These are phyloP conservation scores for Durusdinium trenchii DNA, from an alignment of 73 alveolate genomes.

Conservation along the genomic window DNA sequence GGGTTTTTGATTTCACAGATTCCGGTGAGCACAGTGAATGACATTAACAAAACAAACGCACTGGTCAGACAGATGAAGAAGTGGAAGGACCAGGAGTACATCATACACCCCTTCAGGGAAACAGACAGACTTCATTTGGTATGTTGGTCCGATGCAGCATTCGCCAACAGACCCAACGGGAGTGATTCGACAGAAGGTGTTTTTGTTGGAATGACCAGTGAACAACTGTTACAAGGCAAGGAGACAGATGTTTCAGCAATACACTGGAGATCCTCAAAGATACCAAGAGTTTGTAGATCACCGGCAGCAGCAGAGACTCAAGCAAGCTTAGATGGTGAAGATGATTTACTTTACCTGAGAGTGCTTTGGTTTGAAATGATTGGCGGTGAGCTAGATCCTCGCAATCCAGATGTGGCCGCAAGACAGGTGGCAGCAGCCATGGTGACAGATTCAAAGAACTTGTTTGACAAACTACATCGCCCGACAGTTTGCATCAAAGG, in stretches of 20 bases:
- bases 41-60: not conserved
- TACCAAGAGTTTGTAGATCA: not conserved
- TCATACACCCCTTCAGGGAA: not conserved
- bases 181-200: not conserved
- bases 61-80: not conserved
- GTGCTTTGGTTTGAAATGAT: not conserved
- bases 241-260: not conserved
- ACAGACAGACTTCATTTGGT: not conserved
- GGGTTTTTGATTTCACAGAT: not conserved
- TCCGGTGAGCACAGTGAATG: not conserved
- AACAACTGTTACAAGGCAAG: not conserved
- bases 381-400: not conserved
- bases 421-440: not conserved
- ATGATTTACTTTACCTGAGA: not conserved
- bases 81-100: not conserved
- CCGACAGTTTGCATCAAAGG: not conserved
- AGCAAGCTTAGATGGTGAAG: not conserved
- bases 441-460: not conserved
- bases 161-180: slow-evolving; percentile 19
- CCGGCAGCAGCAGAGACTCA: slow-evolving; percentile 27
- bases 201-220: not conserved
- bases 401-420: not conserved
- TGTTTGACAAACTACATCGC: not conserved
- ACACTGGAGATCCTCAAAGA: slow-evolving; percentile 2
- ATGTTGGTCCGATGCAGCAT: not conserved